Base-by-base conservation (phyloP, 805 yeast genomes). In the Starmerella potacharoeniae region DNA sequence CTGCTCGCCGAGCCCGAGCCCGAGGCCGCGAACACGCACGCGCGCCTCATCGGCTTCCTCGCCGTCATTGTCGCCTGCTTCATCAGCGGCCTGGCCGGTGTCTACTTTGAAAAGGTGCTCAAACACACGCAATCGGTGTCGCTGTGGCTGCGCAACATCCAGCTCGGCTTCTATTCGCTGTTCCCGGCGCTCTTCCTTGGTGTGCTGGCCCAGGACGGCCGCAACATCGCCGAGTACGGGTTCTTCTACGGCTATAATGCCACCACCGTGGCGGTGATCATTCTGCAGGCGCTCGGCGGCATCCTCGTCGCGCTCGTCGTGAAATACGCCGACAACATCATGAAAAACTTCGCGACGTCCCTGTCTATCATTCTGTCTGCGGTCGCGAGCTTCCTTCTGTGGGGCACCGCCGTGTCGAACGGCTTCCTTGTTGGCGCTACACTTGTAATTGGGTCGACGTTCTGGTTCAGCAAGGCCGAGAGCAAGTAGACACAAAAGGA, bases 241-340 rank as follows among this genome's bases (percentile, higher is more conserved):
- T 70, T 72, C 57, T 72, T 72, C 61, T 61, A 64, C 48, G 75
- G 74, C 39, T 72, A 72, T 64, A 71, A 68, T 54, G 42, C 57
- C 8, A 68, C 69, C 14, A 74, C 72, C n/a, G 64, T 68, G 66
- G 58, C 64, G 10, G 73, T 73, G 33, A 70, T 72, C 43, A 52
- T 66, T 2, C 62, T 70, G 46, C 75, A 72, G 59, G 75, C 75
- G 0, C 45, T 68, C 29, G 75, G 75, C 8, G 75, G 75, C 6
- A 68, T 72, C 51, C 64, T 72, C 8, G 75, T 72, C 5, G 75
- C 75, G 4, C 57, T 71, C 34, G 72, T 73, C 51, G 75, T 72
- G 56, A 72, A 72, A 55, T 71, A 67, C 54, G 75, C 75, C 29
- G 75, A 72, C 60, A 71, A 70, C 58, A 72, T 72, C 49, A 71